Evolutionary conservation across 805 yeast species (phyloP), one percentile per base, ranked within the genome.

Genomic region (Ogataea kodamae): DNA sequence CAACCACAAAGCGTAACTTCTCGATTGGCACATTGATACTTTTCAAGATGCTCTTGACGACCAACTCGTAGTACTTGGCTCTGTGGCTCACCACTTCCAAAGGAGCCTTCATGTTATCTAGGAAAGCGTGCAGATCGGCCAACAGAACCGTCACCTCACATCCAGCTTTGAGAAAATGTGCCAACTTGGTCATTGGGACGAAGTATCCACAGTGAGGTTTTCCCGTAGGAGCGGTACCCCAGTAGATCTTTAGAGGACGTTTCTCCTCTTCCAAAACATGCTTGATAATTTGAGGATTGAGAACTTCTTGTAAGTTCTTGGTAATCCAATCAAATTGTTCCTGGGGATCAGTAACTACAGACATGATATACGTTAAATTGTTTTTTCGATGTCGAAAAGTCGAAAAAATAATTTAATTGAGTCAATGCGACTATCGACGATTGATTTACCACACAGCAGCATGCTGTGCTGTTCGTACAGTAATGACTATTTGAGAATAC

Each of bases 171-270:
- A 92, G 73, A 60, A 90, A 87, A 59, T 92, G 89, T 2, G 97
- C 97, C 49, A 92, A 65, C 62, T 92, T 90, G 42, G 94, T 82
- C 97, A 92, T 90, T 33, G 97, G 92, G 22, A 92, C 98, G 56
- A 92, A 87, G 72, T 92, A 92, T 33, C 97, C 99, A 68, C 97
- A 89, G 65, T 92, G 99, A 27, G 97, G 96, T 64, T 77, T 85
- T 33, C 99, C 99, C 4, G 99, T 92, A 41, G 99, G 97, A 6
- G 99, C 99, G 13, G 97, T 89, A 48, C 99, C 99, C 97, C 97
- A 92, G 76, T 92, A 92, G 54, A 92, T 65, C 54, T 78, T 83
- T 48, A 94, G 62, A 9, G 92, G 85, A 51, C 95, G 78, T 51
- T 86, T 76, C 54, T 86, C 82, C 35, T 74, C 80, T 56, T 84